Evolutionary conservation across 2,329 filamentous ascomycete species (phyloP).

Genomic region (Scopulariopsis brevicaulis): DNA sequence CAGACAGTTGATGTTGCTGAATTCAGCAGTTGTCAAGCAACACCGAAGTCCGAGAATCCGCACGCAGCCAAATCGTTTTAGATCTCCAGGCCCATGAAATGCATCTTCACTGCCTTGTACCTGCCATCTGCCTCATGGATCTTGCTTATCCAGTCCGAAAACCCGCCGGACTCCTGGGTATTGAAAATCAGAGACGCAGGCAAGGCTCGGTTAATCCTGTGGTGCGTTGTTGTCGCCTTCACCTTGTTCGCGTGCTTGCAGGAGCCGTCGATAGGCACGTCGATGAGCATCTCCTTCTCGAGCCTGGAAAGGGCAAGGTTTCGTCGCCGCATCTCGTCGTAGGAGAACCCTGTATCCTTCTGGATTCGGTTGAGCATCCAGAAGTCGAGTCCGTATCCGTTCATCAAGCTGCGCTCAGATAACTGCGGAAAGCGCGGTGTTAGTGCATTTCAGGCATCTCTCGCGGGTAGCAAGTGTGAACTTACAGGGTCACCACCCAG

Average conservation of each 20-base stretch:
- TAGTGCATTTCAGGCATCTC: background rate
- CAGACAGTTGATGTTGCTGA: background rate
- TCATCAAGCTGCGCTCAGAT: background rate
- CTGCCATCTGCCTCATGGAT: background rate
- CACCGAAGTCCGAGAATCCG: background rate
- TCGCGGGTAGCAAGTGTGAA: background rate
- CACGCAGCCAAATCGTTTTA: background rate
- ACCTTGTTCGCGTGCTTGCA: background rate
- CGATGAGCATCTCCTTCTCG: background rate
- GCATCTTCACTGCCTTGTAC: background rate
- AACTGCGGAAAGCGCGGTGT: background rate
- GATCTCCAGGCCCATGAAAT: background rate
- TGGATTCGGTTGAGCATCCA: background rate
- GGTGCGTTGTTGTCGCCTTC: background rate
- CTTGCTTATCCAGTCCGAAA: background rate
- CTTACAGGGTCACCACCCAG: background rate
- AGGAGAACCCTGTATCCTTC: background rate
- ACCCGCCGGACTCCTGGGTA: background rate
- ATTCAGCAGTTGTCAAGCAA: background rate
- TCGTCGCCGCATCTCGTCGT: constrained; percentile 1
- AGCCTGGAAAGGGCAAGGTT: background rate
- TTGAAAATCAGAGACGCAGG: background rate
- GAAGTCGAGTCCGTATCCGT: background rate
- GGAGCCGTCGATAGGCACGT: background rate
- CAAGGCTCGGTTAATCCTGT: background rate